Base-by-base conservation (phyloP, 2,329 filamentous ascomycete species). In the Fusarium tanahbumbuense region DNA sequence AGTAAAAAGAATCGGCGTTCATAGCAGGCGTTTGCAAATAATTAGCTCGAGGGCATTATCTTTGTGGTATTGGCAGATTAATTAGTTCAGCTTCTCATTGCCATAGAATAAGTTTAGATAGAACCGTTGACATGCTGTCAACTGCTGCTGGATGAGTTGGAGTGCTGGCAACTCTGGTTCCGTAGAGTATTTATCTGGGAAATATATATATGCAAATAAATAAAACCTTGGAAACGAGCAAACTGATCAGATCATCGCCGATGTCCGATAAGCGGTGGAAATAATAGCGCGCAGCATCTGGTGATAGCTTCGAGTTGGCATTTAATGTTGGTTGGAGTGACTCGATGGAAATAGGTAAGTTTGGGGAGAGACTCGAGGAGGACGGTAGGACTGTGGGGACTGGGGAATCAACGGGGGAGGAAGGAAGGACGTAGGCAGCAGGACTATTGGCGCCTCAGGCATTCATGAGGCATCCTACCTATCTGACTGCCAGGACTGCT, bases 361-460 rank as follows among this genome's bases (percentile, higher is more conserved):
- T 27, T 27, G 5, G 34, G 48, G 34, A 12, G 16, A 8, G 8
- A 50, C 34, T 37, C 18, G 18, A 37, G 16, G 32, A 50, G 30
- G 22, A 28, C 12, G 11, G 12, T 9, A 28, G 45, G 45, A 50
- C 48, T 50, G 48, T n/a, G 48, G 48, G 18, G 32, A 52, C 13
- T 37, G 23, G 34, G 34, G 23, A 55, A 27, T 27, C 11, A 30
- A 40, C 15, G 27, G 15, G 27, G 27, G 22, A 41, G 34, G 8
- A 44, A 60, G 6, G 11, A 27, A 15, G 18, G 34, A 28, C 8
- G 15, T 40, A 69, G 66, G 60, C 42, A 56, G 45, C 40, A 67
- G 50, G 18, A 10, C 1, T 11, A 0, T 3, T 23, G 6, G 0
- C 5, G 67, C 67, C 67, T 69, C 44, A 69, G 67, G 67, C 61